Base-by-base conservation (phyloP, 208 protist species). In the Crithidia expoeki region DNA sequence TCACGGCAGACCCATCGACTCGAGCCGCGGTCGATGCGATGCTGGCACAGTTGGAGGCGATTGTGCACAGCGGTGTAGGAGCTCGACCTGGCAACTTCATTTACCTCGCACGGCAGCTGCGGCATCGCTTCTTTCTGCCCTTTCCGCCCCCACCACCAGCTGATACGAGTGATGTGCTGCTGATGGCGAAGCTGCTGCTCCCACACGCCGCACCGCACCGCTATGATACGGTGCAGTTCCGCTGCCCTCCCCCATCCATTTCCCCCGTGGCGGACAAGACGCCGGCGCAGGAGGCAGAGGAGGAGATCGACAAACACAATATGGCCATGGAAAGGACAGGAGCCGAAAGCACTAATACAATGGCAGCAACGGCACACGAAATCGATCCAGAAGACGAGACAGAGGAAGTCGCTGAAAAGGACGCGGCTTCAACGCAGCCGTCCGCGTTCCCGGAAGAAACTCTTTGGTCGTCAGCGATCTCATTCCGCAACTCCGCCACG, bases 21-120 rank as follows among this genome's bases (percentile, higher is more conserved):
- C 46, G 61, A 0, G 23, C 46, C 21, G 47, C 68, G 44, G 74
- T 88, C 59, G 68, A 81, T 21, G 62, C 33, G 0, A 72, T 78
- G 52, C 55, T 90, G 52, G 63, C 74, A 6, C 75, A 85, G 33
- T 58, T 92, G 32, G 77, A 66, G 28, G 64, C 59, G 4, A 62
- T 57, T 17, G 68, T 66, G 30, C 6, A 38, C 23, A 40, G 17
- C 12, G 68, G 17, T 17, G 68, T 52, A 28, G 71, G 50, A 14
- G 21, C 72, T 14, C 28, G 25, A 12, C 57, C 49, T 3, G 71
- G 44, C 11, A 55, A 72, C 47, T 83, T 86, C 25, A 23, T 75
- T 12, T 77, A 80, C 38, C 68, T 61, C 11, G 60, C 60, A 38
- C 32, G 69, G 3, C 68, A 76, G 36, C 63, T 80, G 44, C 71